A percentile compares a stretch with the other conserved stretches of the same genome.
These are phyloP conservation scores for Xylaria grammica DNA, from an alignment of 495 filamentous ascomycete species.

Conservation along the genomic window DNA sequence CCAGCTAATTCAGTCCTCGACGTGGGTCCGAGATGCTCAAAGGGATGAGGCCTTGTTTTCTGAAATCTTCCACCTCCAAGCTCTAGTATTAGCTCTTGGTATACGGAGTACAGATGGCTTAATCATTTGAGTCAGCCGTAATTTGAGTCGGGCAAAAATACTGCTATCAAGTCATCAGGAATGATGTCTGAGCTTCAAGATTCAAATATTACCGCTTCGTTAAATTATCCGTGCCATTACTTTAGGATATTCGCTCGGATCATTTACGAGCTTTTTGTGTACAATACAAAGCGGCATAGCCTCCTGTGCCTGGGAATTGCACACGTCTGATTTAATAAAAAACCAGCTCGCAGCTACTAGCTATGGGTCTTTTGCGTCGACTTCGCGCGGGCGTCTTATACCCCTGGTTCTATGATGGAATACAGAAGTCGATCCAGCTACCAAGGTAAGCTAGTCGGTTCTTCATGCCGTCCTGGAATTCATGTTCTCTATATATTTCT, in stretches of 20 bases:
- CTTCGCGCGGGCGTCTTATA: background rate
- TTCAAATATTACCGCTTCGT: background rate
- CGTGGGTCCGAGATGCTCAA: too few relatives aligned
- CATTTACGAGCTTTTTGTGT: background rate
- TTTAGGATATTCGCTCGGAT: background rate
- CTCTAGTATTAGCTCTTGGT: too few relatives aligned
- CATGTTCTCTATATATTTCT: conserved; percentile 63
- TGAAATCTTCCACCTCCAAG: too few relatives aligned
- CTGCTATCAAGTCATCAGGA: too few relatives aligned
- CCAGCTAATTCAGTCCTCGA: too few relatives aligned
- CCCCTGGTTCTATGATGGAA: conserved; percentile 43
- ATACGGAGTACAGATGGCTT: too few relatives aligned
- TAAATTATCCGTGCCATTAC: background rate
- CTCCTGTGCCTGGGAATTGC: background rate
- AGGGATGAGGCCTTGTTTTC: too few relatives aligned
- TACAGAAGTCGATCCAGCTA: conserved; percentile 83
- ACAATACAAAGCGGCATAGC: background rate
- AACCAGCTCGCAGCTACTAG: background rate
- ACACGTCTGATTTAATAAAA: background rate
- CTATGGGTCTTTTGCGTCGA: background rate
- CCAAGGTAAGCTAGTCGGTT: conserved; percentile 74
- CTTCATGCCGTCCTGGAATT: conserved; percentile 58
- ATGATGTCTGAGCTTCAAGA: background rate
- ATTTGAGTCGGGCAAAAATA: too few relatives aligned
- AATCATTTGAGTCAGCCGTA: too few relatives aligned